These are phyloP conservation scores for Lodderomyces metapsilosis DNA, from an alignment of 1,139 yeast species.

Conservation along the genomic window DNA sequence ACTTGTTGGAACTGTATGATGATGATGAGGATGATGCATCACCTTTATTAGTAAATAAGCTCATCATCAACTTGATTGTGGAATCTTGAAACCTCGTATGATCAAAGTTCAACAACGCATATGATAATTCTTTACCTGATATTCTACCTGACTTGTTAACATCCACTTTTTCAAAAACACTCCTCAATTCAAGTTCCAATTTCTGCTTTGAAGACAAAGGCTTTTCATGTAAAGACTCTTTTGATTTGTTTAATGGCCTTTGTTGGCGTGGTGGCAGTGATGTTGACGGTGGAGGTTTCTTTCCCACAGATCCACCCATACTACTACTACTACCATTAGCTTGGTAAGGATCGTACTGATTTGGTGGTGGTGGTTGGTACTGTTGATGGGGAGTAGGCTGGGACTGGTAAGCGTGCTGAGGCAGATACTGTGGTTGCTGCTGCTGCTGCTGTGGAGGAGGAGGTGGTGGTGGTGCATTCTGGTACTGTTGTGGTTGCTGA, in stretches of 20 bases:
- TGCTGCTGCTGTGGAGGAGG: conserved; percentile 18
- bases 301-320: conserved; percentile 7
- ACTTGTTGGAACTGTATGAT: conserved; percentile 25
- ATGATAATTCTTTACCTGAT: conserved; percentile 57
- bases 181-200: conserved; percentile 49
- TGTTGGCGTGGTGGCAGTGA: conserved; percentile 12
- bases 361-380: conserved; percentile 15
- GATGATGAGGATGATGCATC: conserved; percentile 5
- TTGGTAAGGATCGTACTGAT: conserved; percentile 13
- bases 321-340: neutral
- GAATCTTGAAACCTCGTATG: conserved; percentile 62
- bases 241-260: conserved; percentile 10
- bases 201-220: conserved; percentile 13
- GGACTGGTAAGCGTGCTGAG: conserved; percentile 11
- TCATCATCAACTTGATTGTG: conserved; percentile 64
- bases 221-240: conserved; percentile 11
- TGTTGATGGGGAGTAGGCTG: conserved; percentile 9
- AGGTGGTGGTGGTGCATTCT: conserved; percentile 12
- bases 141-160: conserved; percentile 54
- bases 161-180: conserved; percentile 58
- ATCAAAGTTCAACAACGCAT: conserved; percentile 65
- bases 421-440: conserved; percentile 15
- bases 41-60: conserved; percentile 39
- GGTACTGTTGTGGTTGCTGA: conserved; percentile 13
- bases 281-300: conserved; percentile 11